Conservation (phyloP, 1,284 basidiomycete genomes). For the Cutaneotrichosporon sp. region DNA sequence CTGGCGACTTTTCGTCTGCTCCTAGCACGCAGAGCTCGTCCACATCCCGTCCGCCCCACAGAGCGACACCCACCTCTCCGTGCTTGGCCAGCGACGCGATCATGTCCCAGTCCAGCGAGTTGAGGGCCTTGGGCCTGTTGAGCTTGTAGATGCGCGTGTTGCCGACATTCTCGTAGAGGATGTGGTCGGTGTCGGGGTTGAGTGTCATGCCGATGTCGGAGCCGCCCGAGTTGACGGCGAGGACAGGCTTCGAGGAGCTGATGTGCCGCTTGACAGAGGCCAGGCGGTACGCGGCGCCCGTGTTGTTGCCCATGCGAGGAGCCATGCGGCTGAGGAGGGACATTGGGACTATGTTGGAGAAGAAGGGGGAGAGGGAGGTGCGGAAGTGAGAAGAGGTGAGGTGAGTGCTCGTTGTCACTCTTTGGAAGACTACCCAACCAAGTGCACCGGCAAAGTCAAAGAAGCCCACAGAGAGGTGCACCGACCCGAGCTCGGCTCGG, state of each 20-base stretch:
- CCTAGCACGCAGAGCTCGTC: too few relatives aligned
- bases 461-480: background rate
- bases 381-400: background rate
- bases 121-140: constrained; percentile 77
- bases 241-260: constrained; percentile 17
- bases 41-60: background rate
- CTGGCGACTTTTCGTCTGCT: too few relatives aligned
- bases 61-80: constrained; percentile 27
- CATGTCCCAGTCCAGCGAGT: constrained; percentile 83
- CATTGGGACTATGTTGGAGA: constrained; percentile 15
- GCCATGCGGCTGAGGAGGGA: constrained; percentile 21
- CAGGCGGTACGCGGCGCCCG: constrained; percentile 24
- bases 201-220: constrained; percentile 4
- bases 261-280: constrained; percentile 33
- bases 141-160: constrained; percentile 34
- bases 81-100: constrained; percentile 62
- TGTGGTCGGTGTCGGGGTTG: constrained; percentile 17
- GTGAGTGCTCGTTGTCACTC: background rate
- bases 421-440: too few relatives aligned
- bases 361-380: background rate
- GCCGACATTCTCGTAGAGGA: constrained; percentile 25
- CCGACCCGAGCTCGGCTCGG: constrained; percentile 2
- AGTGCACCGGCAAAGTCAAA: background rate
- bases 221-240: constrained; percentile 9
- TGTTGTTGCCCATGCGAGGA: constrained; percentile 22